These are phyloP conservation scores for Aspergillus pseudoviridinutans DNA, from an alignment of 2,329 filamentous ascomycete genomes.

Conservation along the genomic window DNA sequence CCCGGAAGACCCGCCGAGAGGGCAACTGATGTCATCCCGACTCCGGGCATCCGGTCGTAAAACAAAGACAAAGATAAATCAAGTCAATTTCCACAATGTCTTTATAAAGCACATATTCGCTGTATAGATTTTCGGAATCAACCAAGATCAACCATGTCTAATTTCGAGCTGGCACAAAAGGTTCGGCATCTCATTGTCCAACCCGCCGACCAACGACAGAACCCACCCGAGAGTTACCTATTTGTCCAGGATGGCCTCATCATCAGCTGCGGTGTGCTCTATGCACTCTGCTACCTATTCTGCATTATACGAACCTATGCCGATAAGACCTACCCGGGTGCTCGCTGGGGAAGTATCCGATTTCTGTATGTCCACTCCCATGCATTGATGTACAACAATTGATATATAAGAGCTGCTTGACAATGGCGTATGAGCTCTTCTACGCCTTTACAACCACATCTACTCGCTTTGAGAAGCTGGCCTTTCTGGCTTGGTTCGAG, in stretches of 20 bases:
- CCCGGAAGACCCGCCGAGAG: neutral
- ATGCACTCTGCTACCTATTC: constrained; percentile 17
- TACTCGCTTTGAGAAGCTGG: constrained; percentile 8
- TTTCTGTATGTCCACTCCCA: constrained; percentile 5
- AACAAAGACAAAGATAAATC: neutral
- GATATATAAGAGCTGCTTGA: constrained; percentile 7
- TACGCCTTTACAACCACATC: constrained; percentile 16
- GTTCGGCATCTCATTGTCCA: constrained; percentile 17
- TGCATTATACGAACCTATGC: constrained; percentile 11
- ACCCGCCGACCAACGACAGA: constrained; percentile 9
- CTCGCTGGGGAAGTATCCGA: constrained; percentile 5
- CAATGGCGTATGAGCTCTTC: constrained; percentile 17
- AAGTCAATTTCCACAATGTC: neutral
- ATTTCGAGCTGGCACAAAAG: constrained; percentile 8
- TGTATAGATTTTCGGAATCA: no score
- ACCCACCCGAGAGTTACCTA: constrained; percentile 18
- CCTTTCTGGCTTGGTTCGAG: constrained; percentile 16
- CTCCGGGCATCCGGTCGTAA: neutral
- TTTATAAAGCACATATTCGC: neutral
- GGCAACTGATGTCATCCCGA: neutral
- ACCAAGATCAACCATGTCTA: neutral
- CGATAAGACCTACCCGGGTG: constrained; percentile 12
- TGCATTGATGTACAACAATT: neutral
- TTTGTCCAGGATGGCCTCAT: constrained; percentile 20
- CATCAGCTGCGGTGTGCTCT: constrained; percentile 16